These are phyloP conservation scores for Pseudogymnoascus pannorum DNA, from an alignment of 2,329 filamentous ascomycete species.

Conservation along the genomic window DNA sequence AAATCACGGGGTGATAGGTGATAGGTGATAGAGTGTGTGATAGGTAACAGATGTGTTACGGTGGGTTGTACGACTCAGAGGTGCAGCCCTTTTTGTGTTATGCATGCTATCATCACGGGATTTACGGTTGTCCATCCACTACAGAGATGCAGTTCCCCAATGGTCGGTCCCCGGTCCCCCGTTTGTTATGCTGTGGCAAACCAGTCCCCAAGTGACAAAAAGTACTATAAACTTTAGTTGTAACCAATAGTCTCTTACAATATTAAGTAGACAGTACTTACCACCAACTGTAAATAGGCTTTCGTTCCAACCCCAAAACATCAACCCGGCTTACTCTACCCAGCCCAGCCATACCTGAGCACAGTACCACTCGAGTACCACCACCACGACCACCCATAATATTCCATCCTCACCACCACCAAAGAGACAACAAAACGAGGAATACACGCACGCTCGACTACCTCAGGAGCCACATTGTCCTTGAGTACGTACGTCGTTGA, in stretches of 20 bases:
- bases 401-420: not conserved
- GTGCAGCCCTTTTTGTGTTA: not conserved
- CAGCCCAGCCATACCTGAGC: not conserved
- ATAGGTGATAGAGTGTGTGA: not conserved
- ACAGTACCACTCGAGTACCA: not conserved
- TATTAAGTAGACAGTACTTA: not conserved
- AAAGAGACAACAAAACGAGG: not conserved
- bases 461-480: too few relatives aligned
- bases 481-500: too few relatives aligned
- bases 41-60: not conserved
- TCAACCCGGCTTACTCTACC: not conserved
- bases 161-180: not conserved
- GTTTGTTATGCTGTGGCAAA: constrained; percentile 1
- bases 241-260: not conserved
- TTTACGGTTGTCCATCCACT: constrained; percentile 1
- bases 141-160: not conserved
- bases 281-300: not conserved
- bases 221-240: not conserved
- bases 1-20: not conserved
- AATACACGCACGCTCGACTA: not conserved
- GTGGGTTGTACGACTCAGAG: not conserved
- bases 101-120: too few relatives aligned
- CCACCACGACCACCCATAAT: constrained; percentile 1
- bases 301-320: not conserved
- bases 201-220: not conserved